Percentiles rank a stretch among this genome's conserved stretches.
phyloP scores from a whole-genome alignment of 2,329 filamentous ascomycete species.

The Penicillium carneum region DNA sequence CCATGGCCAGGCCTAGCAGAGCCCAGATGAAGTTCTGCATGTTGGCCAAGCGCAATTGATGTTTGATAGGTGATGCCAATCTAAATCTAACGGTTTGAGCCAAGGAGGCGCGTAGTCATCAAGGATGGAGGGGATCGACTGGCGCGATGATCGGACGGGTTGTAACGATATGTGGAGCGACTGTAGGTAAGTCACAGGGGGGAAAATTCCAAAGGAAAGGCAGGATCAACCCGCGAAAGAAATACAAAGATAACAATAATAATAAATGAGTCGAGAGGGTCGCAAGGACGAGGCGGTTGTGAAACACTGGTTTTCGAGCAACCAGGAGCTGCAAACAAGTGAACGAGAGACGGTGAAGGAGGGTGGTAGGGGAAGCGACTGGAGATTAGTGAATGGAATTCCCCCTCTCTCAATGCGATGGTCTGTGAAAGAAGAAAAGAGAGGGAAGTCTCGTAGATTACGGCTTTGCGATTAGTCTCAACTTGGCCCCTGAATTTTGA shows the following conservation, averaged over 20 bases:
- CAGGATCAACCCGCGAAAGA: conserved; percentile 35
- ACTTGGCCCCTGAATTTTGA: conserved; percentile 29
- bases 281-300: conserved; percentile 5
- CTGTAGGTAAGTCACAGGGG: background rate
- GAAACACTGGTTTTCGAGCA: conserved; percentile 11
- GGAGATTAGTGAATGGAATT: conserved; percentile 13
- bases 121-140: conserved; percentile 15
- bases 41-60: conserved; percentile 13
- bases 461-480: conserved; percentile 7
- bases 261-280: conserved; percentile 10
- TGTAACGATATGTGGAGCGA: conserved; percentile 15
- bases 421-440: conserved; percentile 15
- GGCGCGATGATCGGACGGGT: conserved; percentile 20
- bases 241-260: conserved; percentile 1
- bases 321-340: conserved; percentile 11
- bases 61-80: conserved; percentile 5
- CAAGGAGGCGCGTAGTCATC: conserved; percentile 13
- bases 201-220: background rate
- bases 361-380: conserved; percentile 11
- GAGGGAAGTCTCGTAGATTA: conserved; percentile 24
- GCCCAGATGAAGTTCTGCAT: conserved; percentile 41
- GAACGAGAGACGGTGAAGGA: conserved; percentile 9
- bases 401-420: conserved; percentile 17
- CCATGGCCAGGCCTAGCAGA: conserved; percentile 39
- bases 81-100: conserved; percentile 4